Percentiles rank a stretch among this genome's conserved stretches.
These are phyloP conservation scores for Gossypium arboreum DNA, from an alignment of 345 rosid genomes.

Conservation along the genomic window DNA sequence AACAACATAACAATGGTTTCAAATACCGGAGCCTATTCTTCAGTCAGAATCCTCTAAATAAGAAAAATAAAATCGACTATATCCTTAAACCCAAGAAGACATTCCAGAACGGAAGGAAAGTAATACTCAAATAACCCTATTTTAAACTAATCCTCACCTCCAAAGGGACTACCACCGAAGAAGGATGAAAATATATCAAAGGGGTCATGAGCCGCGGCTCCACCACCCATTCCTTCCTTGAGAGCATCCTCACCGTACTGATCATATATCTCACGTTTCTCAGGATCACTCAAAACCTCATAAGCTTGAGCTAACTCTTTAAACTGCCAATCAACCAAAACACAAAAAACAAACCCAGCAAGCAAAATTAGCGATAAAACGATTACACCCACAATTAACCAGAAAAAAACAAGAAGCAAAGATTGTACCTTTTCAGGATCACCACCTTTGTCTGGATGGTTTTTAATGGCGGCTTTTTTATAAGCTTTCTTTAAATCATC, in stretches of 20 bases:
- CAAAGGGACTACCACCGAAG: neutral
- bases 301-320: slow-evolving; percentile 1
- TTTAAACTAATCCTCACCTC: neutral
- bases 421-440: neutral
- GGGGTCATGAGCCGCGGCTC: neutral
- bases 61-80: too few relatives aligned
- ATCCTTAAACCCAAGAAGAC: too few relatives aligned
- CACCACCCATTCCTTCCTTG: neutral
- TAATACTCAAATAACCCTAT: too few relatives aligned
- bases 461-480: neutral
- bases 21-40: neutral
- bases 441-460: slow-evolving; percentile 1
- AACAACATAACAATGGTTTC: neutral
- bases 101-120: too few relatives aligned
- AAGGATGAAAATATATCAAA: neutral
- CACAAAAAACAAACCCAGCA: neutral
- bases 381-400: neutral
- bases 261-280: neutral
- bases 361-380: neutral
- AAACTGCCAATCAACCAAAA: neutral
- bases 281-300: neutral
- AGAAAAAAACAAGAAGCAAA: neutral
- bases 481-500: neutral
- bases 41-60: too few relatives aligned
- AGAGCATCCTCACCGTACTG: neutral